Base-by-base conservation (phyloP, 306 rosid species). In the Canavalia gladiata region DNA sequence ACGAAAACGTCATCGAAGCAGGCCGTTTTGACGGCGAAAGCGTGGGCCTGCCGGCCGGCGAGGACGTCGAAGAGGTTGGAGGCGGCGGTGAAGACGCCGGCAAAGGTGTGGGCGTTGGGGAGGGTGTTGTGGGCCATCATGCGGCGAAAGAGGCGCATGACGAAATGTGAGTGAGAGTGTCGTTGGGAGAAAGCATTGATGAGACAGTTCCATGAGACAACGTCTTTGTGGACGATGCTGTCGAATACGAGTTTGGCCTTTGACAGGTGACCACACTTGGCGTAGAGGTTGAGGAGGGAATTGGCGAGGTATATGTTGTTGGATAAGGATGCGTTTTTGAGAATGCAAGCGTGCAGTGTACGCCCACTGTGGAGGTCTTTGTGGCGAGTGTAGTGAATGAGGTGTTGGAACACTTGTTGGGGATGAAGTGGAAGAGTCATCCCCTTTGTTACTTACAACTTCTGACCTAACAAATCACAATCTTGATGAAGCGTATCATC, bases 151-250 rank as follows among this genome's bases (percentile, higher is more conserved):
- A 92, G 89, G 57, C 59, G 82, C 86, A 92, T 76, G 49, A 76
- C 90, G 6, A 74, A 42, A 4, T 77, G 46, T 0, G 85, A 29
- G 37, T 68, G 82, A 5, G 85, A 80, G 13, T 76, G 84, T 51
- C 82, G 81, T 6, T 90, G 90, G 5, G 98, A 86, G 88, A 76
- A 87, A 7, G 83, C 96, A 59, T 92, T 94, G 92, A 94, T 88
- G 82, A 94, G 91, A 46, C 80, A 91, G 82, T 92, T 92, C 97
- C 97, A 94, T 82, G 98, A 90, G 33, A 90, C 87, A 1, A 75
- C 91, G 83, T 92, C 94, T 25, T 85, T 92, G 75, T 66, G 12
- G 8, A 1, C 6, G 7, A 86, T 81, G 57, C n/a, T 13, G 43
- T 92, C 77, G 78, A 94, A 90, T 3, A 91, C 77, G 63, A 82